Conservation (phyloP, 441 rosid genomes). For the Jatropha multifida region DNA sequence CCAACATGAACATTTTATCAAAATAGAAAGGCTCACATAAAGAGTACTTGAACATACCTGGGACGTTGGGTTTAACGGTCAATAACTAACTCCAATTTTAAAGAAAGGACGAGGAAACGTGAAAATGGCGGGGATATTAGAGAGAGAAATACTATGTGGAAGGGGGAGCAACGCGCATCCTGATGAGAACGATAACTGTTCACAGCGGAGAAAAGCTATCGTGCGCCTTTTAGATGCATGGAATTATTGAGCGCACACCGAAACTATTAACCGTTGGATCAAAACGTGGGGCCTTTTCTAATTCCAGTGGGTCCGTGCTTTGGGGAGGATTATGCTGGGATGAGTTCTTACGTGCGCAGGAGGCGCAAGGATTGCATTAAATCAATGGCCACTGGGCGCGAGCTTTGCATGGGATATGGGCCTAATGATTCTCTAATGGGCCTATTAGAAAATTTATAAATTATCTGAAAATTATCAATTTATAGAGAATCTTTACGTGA, state of each 20-base stretch:
- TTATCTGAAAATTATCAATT: no score
- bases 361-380: neutral
- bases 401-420: neutral
- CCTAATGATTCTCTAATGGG: neutral
- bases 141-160: neutral
- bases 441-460: neutral
- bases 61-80: conserved; percentile 20
- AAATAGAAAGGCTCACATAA: neutral
- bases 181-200: conserved; percentile 35
- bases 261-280: conserved; percentile 32
- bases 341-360: conserved; percentile 13
- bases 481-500: no score
- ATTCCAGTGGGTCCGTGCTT: neutral
- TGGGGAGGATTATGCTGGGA: neutral
- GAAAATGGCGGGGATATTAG: conserved; percentile 32
- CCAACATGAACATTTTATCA: neutral
- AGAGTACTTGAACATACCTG: conserved; percentile 1
- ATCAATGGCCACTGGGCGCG: neutral
- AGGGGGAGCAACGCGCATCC: conserved; percentile 48
- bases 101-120: conserved; percentile 2
- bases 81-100: conserved; percentile 26
- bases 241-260: conserved; percentile 27
- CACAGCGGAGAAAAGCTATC: conserved; percentile 30
- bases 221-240: conserved; percentile 27
- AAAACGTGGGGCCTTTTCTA: neutral